A percentile compares a stretch with the other conserved stretches of the same genome.
Conservation (phyloP, 1,139 yeast species). For the Candida dubliniensis region DNA sequence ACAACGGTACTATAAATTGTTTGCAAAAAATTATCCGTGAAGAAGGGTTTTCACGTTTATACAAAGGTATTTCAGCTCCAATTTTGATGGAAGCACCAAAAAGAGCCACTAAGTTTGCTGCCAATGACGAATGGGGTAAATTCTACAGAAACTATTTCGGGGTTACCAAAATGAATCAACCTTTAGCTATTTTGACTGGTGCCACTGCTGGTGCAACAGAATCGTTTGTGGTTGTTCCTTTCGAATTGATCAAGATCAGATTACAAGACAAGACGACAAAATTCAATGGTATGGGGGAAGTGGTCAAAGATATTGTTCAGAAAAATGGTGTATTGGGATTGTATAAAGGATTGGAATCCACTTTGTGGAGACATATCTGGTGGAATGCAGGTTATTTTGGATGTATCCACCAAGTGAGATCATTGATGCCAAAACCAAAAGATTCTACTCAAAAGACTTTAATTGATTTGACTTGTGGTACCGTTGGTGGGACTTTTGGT, state of each 20-base stretch:
- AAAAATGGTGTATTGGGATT: constrained; percentile 79
- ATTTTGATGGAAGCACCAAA: constrained; percentile 99
- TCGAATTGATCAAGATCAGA: constrained; percentile 83
- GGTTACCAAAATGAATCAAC: constrained; percentile 69
- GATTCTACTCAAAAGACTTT: constrained; percentile 68
- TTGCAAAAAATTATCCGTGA: constrained; percentile 75
- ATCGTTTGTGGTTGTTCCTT: constrained; percentile 94
- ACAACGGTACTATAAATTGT: constrained; percentile 83
- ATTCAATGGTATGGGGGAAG: constrained; percentile 85
- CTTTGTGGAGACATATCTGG: constrained; percentile 92
- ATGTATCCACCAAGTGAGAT: constrained; percentile 82
- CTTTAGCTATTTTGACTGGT: constrained; percentile 87
- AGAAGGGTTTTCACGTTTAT: constrained; percentile 83
- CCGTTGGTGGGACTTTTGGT: constrained; percentile 96
- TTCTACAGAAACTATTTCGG: constrained; percentile 76
- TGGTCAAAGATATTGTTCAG: constrained; percentile 67
- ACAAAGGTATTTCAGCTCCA: constrained; percentile 94
- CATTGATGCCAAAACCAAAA: constrained; percentile 75
- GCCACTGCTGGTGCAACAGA: constrained; percentile 99
- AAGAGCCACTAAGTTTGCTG: constrained; percentile 96
- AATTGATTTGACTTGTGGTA: constrained; percentile 88
- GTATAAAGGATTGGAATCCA: constrained; percentile 94
- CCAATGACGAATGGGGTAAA: constrained; percentile 96
- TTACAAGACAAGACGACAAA: constrained; percentile 84
- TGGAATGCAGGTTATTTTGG: constrained; percentile 99